Evolutionary conservation across 805 yeast species (phyloP), one percentile per base, ranked within the genome.

Genomic region (Kluyveromyces lactis): DNA sequence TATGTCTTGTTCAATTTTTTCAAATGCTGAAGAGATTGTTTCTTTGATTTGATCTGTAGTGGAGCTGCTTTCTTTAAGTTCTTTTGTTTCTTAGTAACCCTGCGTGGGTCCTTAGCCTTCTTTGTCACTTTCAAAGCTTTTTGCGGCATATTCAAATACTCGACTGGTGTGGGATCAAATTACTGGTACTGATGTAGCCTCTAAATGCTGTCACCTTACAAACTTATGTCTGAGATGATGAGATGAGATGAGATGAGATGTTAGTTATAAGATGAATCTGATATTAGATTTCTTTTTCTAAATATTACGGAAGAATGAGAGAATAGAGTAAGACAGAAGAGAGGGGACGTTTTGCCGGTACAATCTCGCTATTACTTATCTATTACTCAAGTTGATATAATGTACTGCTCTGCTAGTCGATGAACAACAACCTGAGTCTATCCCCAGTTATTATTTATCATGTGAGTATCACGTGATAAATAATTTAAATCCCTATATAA

Each of bases 11-110:
- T 66, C 42, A 82, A 64, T 49, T 76, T 76, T 42, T 71, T 69
- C 46, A 78, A 65, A 42, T 71, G 73, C 31, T 69, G 67, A 6
- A 69, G 62, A 15, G 68, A 66, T 29, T 71, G 65, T 55, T 79
- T 84, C 58, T 76, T 80, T 3, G 95, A 78, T 45, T 80, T 82
- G 51, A 73, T 66, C 42, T 74, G 73, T 55, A 73, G 72, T 19
- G 95, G 95, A 12, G 95, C 92, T 18, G 84, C 83, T 47, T 73
- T 73, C 45, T 73, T 76, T 26, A 81, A 73, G 51, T 79, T 78
- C 50, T 62, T 67, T 52, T 80, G 86, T 52, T 68, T 75, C 64
- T 81, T 82, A 1, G 89, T 66, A 24, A 66, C 52, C 41, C 70
- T 60, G 24, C 62, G 64, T 30, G 68, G 66, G 34, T 65, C 65